Conservation (phyloP, 2,329 filamentous ascomycete genomes). For the Microthyrium microscopicum region DNA sequence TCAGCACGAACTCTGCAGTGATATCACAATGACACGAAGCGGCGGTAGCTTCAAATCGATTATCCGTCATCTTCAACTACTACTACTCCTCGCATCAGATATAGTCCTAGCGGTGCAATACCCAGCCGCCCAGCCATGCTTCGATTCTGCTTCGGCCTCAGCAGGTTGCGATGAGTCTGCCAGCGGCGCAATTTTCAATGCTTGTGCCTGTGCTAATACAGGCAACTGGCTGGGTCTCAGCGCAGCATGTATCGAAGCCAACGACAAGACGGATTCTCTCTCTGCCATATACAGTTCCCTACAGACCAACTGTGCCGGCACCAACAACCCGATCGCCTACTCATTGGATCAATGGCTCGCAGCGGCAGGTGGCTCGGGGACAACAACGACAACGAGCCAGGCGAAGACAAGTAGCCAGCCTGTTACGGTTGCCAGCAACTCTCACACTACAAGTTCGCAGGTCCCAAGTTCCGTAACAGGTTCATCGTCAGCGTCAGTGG, state of each 20-base stretch:
- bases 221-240: not conserved
- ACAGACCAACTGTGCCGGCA: not conserved
- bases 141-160: not conserved
- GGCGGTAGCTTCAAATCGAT: too few species aligned
- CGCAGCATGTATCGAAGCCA: not conserved
- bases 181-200: not conserved
- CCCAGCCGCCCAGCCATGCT: not conserved
- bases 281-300: not conserved
- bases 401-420: too few species aligned
- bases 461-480: too few species aligned
- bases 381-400: too few species aligned
- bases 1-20: too few species aligned
- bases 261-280: not conserved
- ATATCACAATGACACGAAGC: too few species aligned
- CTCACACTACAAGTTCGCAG: too few species aligned
- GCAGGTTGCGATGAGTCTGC: not conserved
- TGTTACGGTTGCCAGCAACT: too few species aligned
- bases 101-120: not conserved
- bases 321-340: not conserved
- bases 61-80: too few species aligned
- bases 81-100: not conserved
- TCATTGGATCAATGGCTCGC: not conserved
- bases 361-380: not conserved
- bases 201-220: not conserved
- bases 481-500: too few species aligned